Evolutionary conservation across 1,139 yeast genomes (phyloP).

Genomic region (Suhomyces wounanorum): DNA sequence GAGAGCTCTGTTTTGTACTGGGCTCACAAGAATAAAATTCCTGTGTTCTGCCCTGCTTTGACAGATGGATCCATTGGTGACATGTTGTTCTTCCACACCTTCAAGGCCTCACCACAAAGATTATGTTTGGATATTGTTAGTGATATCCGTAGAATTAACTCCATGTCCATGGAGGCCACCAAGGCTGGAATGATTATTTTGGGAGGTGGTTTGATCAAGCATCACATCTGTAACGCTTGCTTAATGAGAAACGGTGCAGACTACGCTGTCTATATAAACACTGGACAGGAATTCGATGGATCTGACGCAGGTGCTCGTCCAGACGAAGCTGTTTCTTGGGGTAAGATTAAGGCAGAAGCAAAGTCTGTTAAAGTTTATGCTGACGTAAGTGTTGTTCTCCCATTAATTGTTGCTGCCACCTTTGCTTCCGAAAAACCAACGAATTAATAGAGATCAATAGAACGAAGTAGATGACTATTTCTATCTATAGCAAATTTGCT

Average conservation of each 20-base stretch:
- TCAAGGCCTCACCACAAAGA: conserved; percentile 88
- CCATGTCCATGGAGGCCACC: conserved; percentile 94
- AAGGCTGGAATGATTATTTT: conserved; percentile 93
- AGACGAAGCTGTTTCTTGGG: conserved; percentile 99
- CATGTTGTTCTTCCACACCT: conserved; percentile 97
- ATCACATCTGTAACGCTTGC: conserved; percentile 97
- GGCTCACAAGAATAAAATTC: conserved; percentile 96
- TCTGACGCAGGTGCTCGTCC: conserved; percentile 99
- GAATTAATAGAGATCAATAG: neutral
- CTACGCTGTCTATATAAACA: conserved; percentile 92
- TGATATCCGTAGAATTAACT: conserved; percentile 87
- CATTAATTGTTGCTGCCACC: conserved; percentile 95
- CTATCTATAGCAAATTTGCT: neutral
- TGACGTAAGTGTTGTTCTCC: conserved; percentile 95
- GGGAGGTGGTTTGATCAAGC: conserved; percentile 96
- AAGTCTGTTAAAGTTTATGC: conserved; percentile 88
- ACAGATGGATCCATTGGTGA: conserved; percentile 99
- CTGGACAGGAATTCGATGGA: conserved; percentile 98
- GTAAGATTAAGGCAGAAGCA: conserved; percentile 95
- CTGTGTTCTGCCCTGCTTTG: conserved; percentile 94
- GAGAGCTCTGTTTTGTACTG: conserved; percentile 94
- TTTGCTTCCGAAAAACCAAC: conserved; percentile 57
- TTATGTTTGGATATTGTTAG: conserved; percentile 88
- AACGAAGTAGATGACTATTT: neutral
- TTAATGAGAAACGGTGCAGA: conserved; percentile 99